A percentile compares a stretch with the other conserved stretches of the same genome.
Evolutionary conservation across 371 early-diverging fungal species (phyloP).

Genomic region (Apophysomyces elegans): DNA sequence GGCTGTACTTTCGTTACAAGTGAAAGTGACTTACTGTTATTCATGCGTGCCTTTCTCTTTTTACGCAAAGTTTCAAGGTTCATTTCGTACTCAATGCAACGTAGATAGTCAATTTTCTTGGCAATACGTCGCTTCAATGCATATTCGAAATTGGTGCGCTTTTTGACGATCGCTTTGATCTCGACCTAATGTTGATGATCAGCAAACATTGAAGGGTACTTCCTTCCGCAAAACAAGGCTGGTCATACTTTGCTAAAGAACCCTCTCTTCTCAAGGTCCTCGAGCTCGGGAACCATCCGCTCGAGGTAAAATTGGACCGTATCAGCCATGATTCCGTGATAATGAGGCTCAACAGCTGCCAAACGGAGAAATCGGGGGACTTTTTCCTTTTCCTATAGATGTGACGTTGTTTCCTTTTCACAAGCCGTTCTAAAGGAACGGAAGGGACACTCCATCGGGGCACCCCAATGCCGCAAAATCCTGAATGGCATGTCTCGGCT

Average conservation of each 20-base stretch:
- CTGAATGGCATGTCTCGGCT: too few relatives aligned
- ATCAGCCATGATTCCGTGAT: constrained; percentile 76
- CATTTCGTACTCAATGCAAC: constrained; percentile 94
- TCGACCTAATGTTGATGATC: constrained; percentile 58
- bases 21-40: constrained; percentile 12
- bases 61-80: constrained; percentile 85
- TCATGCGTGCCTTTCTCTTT: constrained; percentile 76
- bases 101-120: constrained; percentile 80
- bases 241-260: constrained; percentile 73
- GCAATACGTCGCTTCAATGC: constrained; percentile 77
- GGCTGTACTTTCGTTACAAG: neutral
- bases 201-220: neutral
- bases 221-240: neutral
- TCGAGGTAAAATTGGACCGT: constrained; percentile 88
- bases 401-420: constrained; percentile 2
- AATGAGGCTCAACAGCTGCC: constrained; percentile 27
- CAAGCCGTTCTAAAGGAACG: neutral
- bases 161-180: constrained; percentile 86
- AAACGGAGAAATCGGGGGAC: constrained; percentile 18
- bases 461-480: too few relatives aligned
- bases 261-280: constrained; percentile 81
- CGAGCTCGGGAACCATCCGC: constrained; percentile 92
- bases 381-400: neutral
- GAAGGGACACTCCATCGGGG: too few relatives aligned
- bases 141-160: constrained; percentile 89